Percentiles rank a stretch among this genome's conserved stretches.
These are phyloP conservation scores for Hibiscus trionum DNA, from an alignment of 345 rosid species.

Conservation along the genomic window DNA sequence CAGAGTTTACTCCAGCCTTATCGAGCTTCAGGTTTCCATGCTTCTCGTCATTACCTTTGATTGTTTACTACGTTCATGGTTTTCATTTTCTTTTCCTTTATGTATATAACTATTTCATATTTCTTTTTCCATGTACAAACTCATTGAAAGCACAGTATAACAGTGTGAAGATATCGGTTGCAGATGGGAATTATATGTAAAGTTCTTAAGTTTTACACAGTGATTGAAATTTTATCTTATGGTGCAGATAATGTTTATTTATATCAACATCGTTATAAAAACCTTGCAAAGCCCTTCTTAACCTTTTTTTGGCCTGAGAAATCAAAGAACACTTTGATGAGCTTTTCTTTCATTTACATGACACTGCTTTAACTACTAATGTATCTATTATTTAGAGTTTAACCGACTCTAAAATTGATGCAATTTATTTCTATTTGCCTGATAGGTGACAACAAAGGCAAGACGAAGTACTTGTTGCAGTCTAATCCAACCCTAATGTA, in stretches of 20 bases:
- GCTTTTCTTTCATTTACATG: conserved; percentile 10
- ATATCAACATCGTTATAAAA: no score
- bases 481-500: conserved; percentile 41
- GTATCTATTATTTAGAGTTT: conserved; percentile 3
- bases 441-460: conserved; percentile 61
- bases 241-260: no score
- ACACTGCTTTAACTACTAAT: not conserved
- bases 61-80: not conserved
- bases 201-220: not conserved
- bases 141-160: not conserved
- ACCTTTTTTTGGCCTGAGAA: conserved; percentile 71
- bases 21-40: conserved; percentile 64
- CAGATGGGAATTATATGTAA: not conserved
- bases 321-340: conserved; percentile 48
- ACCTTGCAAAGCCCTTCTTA: conserved; percentile 74
- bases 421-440: conserved; percentile 15
- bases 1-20: conserved; percentile 12
- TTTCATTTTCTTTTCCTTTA: not conserved
- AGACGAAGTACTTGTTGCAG: conserved; percentile 62
- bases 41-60: not conserved
- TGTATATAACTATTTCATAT: not conserved
- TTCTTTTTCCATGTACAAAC: not conserved
- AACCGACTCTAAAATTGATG: conserved; percentile 11
- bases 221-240: no score
- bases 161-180: not conserved